Base-by-base conservation (phyloP, 1,284 basidiomycete species). In the Xerocomus cyaneibrunnescens region DNA sequence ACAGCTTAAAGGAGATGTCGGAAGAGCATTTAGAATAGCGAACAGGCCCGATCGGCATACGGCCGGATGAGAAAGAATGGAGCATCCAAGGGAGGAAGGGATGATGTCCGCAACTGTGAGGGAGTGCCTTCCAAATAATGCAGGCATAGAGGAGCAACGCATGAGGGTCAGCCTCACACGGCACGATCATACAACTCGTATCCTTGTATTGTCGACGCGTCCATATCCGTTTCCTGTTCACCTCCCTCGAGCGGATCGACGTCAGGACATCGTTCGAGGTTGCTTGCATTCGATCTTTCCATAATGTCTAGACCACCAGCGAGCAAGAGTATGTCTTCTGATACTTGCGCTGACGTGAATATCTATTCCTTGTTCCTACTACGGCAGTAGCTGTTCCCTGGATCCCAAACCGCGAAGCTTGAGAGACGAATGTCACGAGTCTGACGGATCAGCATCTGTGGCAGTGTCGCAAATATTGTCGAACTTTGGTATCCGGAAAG, bases 221-320 rank as follows among this genome's bases (percentile, higher is more conserved):
- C 88, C 62, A 91, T 80, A 89, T 87, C 14, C 94, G 85, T 70
- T 96, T 96, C 97, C 97, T 99, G 69, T 97, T 95, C 46, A 98
- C 73, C 1, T n/a, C 83, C 89, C 48, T 84, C 76, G n/a, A 86
- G 78, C n/a, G 97, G 76, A 48, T 83, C 76, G 19, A 93, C 71
- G 51, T 91, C 85, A 2, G 78, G 69, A 61, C 81, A 81, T 22
- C 76, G 75, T 59, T 88, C 87, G 30, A 79, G 60, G 54, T 77
- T 72, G 54, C 76, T 71, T 59, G 86, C 74, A 67, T 76, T 70
- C 52, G 77, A 78, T 3, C 87, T 89, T 45, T 81, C 75, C 13
- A 87, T 73, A 5, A 85, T 64, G 54, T 85, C 83, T 30, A 89
- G 77, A 52, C 89, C 78, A 12, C 97, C 97, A 17, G 89, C 86